Evolutionary conservation across 176 grass and related monocot species (phyloP).

Genomic region (Rhipidocladum racemiflorum): DNA sequence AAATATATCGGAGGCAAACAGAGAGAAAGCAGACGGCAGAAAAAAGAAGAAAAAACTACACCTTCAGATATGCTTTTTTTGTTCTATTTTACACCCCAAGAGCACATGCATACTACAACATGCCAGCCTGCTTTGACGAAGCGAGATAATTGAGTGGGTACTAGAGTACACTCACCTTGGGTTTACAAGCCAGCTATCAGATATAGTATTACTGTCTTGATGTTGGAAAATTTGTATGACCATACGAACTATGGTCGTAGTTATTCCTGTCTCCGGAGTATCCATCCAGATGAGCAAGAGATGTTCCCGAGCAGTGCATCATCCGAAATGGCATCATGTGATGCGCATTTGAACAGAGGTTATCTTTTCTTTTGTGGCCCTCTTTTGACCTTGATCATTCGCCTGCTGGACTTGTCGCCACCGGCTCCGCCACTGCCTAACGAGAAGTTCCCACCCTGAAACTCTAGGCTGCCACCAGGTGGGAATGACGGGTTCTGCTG

Average conservation of each 20-base stretch:
- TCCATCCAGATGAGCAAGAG: background rate
- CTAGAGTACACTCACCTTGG: slow-evolving; percentile 35
- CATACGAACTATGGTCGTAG: background rate
- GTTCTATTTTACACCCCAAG: slow-evolving; percentile 53
- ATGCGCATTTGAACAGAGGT: background rate
- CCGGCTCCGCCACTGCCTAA: slow-evolving; percentile 42
- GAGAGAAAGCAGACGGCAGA: background rate
- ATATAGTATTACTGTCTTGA: background rate
- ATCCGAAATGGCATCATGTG: background rate
- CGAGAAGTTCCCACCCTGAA: slow-evolving; percentile 60
- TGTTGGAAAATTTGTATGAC: background rate
- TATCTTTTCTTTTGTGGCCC: slow-evolving; percentile 44
- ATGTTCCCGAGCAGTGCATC: background rate
- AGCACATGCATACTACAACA: slow-evolving; percentile 37
- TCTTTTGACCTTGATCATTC: slow-evolving; percentile 53
- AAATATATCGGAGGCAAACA: slow-evolving; percentile 42
- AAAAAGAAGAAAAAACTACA: slow-evolving; percentile 38
- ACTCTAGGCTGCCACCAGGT: slow-evolving; percentile 49
- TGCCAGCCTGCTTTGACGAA: background rate
- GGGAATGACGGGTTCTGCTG: slow-evolving; percentile 41
- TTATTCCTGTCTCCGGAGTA: background rate
- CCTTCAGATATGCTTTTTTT: slow-evolving; percentile 16
- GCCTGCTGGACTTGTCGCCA: slow-evolving; percentile 56
- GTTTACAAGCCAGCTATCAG: slow-evolving; percentile 14
- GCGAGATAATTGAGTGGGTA: slow-evolving; percentile 1